Base-by-base conservation (phyloP, 192 early-diverging fungal species). In the Physocladia obscura region DNA sequence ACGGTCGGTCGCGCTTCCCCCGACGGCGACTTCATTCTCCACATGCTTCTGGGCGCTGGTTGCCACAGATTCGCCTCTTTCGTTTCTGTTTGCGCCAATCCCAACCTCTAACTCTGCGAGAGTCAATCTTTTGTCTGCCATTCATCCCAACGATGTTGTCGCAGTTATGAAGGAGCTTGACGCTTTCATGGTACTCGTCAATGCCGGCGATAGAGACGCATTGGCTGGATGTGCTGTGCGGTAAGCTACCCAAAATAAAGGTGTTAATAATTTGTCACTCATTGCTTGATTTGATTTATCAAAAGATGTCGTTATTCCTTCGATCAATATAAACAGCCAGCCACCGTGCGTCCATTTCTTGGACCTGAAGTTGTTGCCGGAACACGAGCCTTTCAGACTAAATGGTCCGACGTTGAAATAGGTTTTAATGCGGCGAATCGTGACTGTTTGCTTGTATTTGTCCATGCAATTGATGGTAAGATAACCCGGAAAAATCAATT, bases 341-440 rank as follows among this genome's bases (percentile, higher is more conserved):
- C 57, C 34, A 29, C 31, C 6, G 29, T 59, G 22, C 27, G 60
- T 6, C 38, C 60, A 19, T 62, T 62, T 62, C 24, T 47, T 26
- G 39, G 39, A 0, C 36, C 19, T n/a, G 1, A 15, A 15, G 60
- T 62, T 6, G 1, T 59, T 11, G 17, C 32, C 2, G 8, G 15
- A 5, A 5, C 27, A 8, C 0, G 31, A 6, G 5, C 34, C 15
- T 29, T 6, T 40, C 30, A 40, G 8, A 11, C n/a, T 0, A 0
- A 62, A 29, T 68, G 65, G 65, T 29, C 29, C 40, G 65, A 68
- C 29, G 65, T 68, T 4, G 34, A 57, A 26, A 68, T 68, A 6
- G 65, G 54, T 3, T 68, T 68, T 52, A 57, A 57, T 37, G 44
- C 44, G 13, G 65, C 32, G 6, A 40, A 8, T 15, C 30, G 47